Conservation (phyloP, 345 rosid genomes). For the Passiflora organensis region DNA sequence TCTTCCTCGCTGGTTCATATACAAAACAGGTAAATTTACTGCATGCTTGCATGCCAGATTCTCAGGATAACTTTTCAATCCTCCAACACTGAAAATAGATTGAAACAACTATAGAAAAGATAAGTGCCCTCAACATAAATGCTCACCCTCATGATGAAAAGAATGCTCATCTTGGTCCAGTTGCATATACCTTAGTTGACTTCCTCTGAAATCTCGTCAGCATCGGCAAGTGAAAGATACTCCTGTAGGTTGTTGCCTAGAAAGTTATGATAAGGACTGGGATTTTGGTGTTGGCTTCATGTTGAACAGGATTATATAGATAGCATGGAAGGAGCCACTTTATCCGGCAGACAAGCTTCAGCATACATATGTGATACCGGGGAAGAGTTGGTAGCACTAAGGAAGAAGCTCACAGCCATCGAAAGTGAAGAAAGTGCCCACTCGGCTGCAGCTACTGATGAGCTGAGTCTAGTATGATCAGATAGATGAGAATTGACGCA, state of each 20-base stretch:
- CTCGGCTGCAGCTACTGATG: constrained; percentile 37
- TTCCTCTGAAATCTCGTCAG: neutral
- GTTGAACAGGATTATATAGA: constrained; percentile 85
- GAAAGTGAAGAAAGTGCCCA: constrained; percentile 27
- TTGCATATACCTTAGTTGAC: too few species aligned
- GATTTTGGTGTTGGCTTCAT: neutral
- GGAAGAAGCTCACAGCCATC: constrained; percentile 43
- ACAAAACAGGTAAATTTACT: constrained; percentile 72
- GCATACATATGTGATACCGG: constrained; percentile 81
- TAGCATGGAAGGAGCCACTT: constrained; percentile 97
- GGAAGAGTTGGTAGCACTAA: constrained; percentile 66
- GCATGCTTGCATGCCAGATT: neutral
- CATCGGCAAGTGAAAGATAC: neutral
- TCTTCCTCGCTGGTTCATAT: constrained; percentile 94
- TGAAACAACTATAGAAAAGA: too few species aligned
- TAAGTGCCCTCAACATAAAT: too few species aligned
- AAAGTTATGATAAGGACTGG: neutral
- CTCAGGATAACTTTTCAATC: too few species aligned
- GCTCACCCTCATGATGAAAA: too few species aligned
- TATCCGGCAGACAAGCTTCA: constrained; percentile 91
- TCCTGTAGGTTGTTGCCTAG: neutral
- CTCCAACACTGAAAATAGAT: too few species aligned
- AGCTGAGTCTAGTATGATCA: constrained; percentile 61
- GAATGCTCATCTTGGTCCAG: too few species aligned
- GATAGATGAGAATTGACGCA: too few species aligned